Base-by-base conservation (phyloP, 75 land plant species). In the Gnetum montanum region DNA sequence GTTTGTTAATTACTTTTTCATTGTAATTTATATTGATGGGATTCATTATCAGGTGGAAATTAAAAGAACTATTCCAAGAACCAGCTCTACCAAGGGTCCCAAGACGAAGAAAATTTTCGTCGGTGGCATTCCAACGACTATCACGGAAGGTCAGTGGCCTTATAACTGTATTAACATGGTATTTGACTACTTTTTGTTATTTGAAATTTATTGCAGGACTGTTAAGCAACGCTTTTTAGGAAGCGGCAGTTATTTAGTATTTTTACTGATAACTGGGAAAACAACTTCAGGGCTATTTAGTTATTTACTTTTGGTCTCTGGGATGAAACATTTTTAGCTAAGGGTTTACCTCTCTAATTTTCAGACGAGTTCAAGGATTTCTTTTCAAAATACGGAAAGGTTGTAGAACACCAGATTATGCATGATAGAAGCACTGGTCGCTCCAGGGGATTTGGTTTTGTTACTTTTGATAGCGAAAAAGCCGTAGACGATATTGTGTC, bases 391-490 rank as follows among this genome's bases (percentile, higher is more conserved):
- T 87, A 77, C 65, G 92, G 92, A 33, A 62, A 60, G 6, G 73
- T 88, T 34, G 65, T 73, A 37, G 93, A 88, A 54, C 73, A 81
- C 54, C 89, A 84, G 43, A 85, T 88, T 22, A 85, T 88, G 90
- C 74, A 74, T 25, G 93, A 88, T 59, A 79, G 79, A 48, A 65
- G 64, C 43, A 77, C 89, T 34, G 85, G 90, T 12, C 68, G 90
- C 5, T 85, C 93, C n/a, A 75, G 85, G 30, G 93, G 93, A 22
- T 88, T 88, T 67, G 93, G 90, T 11, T 88, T 88, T 66, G 62
- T 88, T 11, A 81, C 82, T 25, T 88, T 88, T 69, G 90, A 81
- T 19, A 81, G 45, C 62, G 90, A 88, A 50, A 82, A 88, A 31
- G 40, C 68, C 31, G 93, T 88, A 36, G 90, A 85, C 37, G 80